Evolutionary conservation across 2,329 filamentous ascomycete species (phyloP), one percentile per base, ranked within the genome.

Genomic region (Dactylonectria macrodidyma): DNA sequence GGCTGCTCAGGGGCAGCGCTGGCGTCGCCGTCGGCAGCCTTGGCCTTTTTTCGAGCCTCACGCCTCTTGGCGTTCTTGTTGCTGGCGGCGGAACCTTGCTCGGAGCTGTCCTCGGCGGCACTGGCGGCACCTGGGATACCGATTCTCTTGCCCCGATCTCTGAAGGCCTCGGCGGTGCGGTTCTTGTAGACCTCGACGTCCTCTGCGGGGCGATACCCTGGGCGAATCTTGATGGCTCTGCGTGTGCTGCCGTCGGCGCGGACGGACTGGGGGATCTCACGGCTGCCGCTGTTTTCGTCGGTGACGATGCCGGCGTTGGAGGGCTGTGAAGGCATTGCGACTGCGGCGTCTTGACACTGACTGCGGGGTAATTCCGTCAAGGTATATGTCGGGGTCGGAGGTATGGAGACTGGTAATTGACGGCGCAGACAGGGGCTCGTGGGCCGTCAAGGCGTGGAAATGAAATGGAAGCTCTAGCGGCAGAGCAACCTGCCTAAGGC

Each of bases 131-230:
- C 95, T 4, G 94, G 93, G 5, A 97, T 88, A 24, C 81, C 81
- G 24, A 81, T 78, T 89, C 92, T 65, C 81, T 79, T 84, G 65
- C 89, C 90, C 69, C 94, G 90, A 74, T 90, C 94, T 78, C 94
- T 94, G 84, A 93, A 97, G 57, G 90, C 90, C 79, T 96, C 93
- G 57, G 95, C 95, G 1, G 92, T 95, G 65, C 93, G 91, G 81
- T 97, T 98, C 84, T 95, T 97, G 88, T 99, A 99, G 52, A 97
- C 87, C 78, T 98, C 95, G 71, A 98, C 92, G 81, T 99, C 96
- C 83, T 99, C 96, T 1, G 95, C 94, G 1, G 96, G 97, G 38
- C 91, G 91, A 82, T 98, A 99, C 61, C 96, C 97, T 0, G 96
- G 95, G 34, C 94, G 91, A 68, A 99, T 94, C 78, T 94, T 94